Conservation (phyloP, 768 basidiomycete species). For the Phylloporus sp. region DNA sequence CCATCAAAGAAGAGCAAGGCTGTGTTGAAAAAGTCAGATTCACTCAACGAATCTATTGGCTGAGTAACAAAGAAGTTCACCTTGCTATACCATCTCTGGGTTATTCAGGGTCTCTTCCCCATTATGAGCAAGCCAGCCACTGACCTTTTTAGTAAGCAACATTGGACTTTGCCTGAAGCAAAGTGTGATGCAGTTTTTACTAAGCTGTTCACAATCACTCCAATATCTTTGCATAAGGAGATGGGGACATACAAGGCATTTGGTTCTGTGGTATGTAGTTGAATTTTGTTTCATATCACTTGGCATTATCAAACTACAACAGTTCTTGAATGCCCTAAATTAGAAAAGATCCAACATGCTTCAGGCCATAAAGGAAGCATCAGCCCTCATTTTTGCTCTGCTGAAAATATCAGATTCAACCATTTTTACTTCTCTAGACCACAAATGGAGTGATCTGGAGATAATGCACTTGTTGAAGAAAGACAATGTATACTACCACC, state of each 20-base stretch:
- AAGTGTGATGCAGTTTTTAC: too few relatives aligned
- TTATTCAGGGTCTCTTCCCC: background rate
- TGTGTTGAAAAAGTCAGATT: too few relatives aligned
- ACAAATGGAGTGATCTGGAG: background rate
- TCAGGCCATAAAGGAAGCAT: background rate
- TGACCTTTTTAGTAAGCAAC: too few relatives aligned
- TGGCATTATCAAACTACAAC: background rate
- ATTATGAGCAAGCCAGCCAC: background rate
- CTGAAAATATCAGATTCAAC: too few relatives aligned
- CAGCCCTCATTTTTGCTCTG: too few relatives aligned
- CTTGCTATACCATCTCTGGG: constrained; percentile 1
- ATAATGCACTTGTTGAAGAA: background rate
- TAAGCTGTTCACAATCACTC: too few relatives aligned
- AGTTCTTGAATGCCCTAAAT: background rate
- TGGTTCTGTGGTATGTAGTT: too few relatives aligned
- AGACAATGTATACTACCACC: background rate
- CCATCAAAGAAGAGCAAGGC: too few relatives aligned
- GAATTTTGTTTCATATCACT: too few relatives aligned
- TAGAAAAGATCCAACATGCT: constrained; percentile 2
- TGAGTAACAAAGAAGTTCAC: constrained; percentile 1
- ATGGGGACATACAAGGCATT: too few relatives aligned
- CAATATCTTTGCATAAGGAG: too few relatives aligned
- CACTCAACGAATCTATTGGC: background rate
- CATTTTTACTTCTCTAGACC: background rate
- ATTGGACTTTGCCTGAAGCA: too few relatives aligned